Evolutionary conservation across 176 grass and related monocot species (phyloP).

Genomic region (Hordeum marinum): DNA sequence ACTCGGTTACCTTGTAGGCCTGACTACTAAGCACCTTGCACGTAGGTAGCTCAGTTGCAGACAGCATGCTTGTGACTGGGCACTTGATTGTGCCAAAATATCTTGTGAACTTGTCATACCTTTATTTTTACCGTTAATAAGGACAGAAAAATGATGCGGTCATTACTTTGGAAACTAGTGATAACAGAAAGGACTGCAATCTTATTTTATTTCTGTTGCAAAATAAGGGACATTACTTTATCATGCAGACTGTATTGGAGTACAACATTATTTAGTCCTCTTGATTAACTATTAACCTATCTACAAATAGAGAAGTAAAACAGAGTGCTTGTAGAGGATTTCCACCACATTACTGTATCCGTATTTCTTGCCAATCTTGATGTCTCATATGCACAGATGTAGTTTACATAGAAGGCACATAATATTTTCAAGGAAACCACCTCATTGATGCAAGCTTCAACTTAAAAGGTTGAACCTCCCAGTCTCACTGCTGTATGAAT

Average conservation of each 20-base stretch:
- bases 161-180: not conserved
- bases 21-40: not conserved
- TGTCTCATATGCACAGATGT: not conserved
- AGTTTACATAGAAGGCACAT: not conserved
- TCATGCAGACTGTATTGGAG: not conserved
- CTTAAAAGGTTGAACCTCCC: not conserved
- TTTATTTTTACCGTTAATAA: not conserved
- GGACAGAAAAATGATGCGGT: not conserved
- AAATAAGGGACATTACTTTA: not conserved
- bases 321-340: not conserved
- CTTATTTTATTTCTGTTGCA: not conserved
- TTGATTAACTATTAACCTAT: not conserved
- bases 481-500: conserved; percentile 2
- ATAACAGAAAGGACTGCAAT: not conserved
- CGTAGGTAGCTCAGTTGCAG: not conserved
- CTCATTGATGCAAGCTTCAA: not conserved
- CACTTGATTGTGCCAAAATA: not conserved
- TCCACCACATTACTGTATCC: not conserved
- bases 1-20: not conserved
- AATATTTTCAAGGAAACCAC: not conserved
- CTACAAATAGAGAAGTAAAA: not conserved
- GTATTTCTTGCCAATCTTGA: not conserved
- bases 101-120: not conserved
- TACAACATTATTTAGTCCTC: not conserved
- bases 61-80: not conserved